phyloP scores from a whole-genome alignment of 2,329 filamentous ascomycete species.

The Thielaviopsis ethacetica region DNA sequence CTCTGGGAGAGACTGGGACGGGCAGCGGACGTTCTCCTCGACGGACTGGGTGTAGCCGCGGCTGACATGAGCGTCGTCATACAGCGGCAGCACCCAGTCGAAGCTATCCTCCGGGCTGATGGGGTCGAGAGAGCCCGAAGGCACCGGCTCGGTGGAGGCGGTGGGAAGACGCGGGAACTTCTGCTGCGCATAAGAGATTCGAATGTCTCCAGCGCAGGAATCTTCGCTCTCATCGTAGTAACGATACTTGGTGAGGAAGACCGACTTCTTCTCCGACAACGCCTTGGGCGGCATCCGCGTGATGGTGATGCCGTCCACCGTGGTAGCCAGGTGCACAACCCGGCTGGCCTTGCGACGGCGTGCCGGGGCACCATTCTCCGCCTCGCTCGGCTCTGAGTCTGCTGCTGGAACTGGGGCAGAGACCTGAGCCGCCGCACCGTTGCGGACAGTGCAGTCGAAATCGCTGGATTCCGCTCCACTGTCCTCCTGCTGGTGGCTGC shows the following conservation, averaged over 20 bases:
- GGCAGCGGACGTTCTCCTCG: neutral
- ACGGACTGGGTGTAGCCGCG: neutral
- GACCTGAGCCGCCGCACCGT: too few relatives aligned
- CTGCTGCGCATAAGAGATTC: neutral
- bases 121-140: neutral
- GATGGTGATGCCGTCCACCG: neutral
- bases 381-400: too few relatives aligned
- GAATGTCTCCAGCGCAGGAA: neutral
- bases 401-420: too few relatives aligned
- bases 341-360: too few relatives aligned
- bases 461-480: too few relatives aligned
- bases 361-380: too few relatives aligned
- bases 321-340: neutral
- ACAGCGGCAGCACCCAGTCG: neutral
- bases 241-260: neutral
- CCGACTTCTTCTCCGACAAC: neutral
- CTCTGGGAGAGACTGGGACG: neutral
- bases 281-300: neutral
- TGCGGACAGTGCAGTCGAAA: too few relatives aligned
- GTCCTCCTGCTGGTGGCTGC: too few relatives aligned
- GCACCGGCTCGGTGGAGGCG: neutral
- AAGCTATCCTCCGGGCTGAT: neutral
- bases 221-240: neutral
- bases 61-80: neutral
- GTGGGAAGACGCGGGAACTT: neutral